Conservation (phyloP, 352 stramenopile species). For the Phytophthora boehmeriae region DNA sequence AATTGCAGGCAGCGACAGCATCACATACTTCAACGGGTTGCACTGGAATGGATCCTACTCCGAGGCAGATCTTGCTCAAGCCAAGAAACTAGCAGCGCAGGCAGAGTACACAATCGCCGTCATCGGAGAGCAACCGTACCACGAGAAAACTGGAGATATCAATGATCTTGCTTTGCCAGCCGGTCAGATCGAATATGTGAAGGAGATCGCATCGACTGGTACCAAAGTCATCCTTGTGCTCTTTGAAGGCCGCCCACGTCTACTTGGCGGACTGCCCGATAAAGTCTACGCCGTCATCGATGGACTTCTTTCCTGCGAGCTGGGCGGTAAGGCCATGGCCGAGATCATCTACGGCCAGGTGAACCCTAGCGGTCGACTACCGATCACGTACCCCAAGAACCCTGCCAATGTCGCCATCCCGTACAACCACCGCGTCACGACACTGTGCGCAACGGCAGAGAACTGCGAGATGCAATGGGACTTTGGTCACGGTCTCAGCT, state of each 20-base stretch:
- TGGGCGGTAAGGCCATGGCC: constrained; percentile 2
- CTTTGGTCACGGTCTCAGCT: constrained; percentile 2
- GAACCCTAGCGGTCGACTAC: background rate
- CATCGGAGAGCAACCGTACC: constrained; percentile 69
- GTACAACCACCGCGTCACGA: constrained; percentile 1
- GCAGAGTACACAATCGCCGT: constrained; percentile 57
- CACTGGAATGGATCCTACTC: constrained; percentile 15
- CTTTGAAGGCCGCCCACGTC: constrained; percentile 52
- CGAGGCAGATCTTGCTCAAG: constrained; percentile 13
- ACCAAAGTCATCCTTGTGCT: constrained; percentile 65
- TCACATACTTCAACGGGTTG: constrained; percentile 30
- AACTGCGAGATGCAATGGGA: constrained; percentile 2
- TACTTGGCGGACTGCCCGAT: constrained; percentile 57
- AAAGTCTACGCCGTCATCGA: constrained; percentile 21
- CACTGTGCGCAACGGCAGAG: background rate
- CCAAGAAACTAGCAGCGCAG: constrained; percentile 11
- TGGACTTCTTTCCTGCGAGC: background rate
- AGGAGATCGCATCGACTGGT: constrained; percentile 43
- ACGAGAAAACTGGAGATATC: constrained; percentile 81
- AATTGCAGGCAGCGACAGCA: constrained; percentile 1
- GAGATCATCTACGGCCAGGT: constrained; percentile 2
- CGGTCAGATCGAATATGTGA: constrained; percentile 19
- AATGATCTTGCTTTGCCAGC: constrained; percentile 56
- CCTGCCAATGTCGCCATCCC: constrained; percentile 1
- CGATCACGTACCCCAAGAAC: constrained; percentile 1